phyloP scores from a whole-genome alignment of 1,284 basidiomycete genomes.

The Microbotryum intermedium region DNA sequence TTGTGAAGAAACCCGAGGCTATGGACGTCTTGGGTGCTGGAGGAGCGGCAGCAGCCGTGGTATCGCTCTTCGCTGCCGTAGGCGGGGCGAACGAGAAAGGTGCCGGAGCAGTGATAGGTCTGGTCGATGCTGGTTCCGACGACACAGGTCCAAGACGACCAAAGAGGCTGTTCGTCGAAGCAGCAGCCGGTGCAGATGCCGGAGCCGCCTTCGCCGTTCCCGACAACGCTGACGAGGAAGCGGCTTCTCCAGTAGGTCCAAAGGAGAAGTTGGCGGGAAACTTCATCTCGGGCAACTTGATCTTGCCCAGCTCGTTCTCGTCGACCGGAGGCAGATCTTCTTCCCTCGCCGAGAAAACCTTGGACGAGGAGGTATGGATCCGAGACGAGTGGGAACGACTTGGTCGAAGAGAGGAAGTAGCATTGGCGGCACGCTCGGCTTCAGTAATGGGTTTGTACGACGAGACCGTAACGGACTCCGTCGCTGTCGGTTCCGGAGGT shows the following conservation, averaged over 20 bases:
- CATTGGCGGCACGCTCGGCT: conserved; percentile 5
- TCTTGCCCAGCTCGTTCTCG: conserved; percentile 26
- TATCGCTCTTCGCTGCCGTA: background rate
- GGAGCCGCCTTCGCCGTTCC: background rate
- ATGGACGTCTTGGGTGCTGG: background rate
- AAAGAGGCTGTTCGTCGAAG: background rate
- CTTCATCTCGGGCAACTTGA: conserved; percentile 19
- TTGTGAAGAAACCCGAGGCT: conserved; percentile 17
- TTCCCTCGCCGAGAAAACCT: conserved; percentile 31
- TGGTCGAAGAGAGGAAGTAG: conserved; percentile 26
- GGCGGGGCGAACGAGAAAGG: conserved; percentile 12
- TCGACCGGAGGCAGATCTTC: conserved; percentile 31
- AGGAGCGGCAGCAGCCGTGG: background rate
- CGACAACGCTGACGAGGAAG: background rate
- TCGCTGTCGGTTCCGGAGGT: conserved; percentile 7
- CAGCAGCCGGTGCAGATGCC: background rate
- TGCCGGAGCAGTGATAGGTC: background rate
- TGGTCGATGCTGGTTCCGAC: background rate
- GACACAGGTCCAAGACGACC: background rate
- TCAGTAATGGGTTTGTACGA: conserved; percentile 1
- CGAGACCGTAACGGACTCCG: conserved; percentile 15
- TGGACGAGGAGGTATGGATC: conserved; percentile 17
- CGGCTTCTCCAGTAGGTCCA: background rate
- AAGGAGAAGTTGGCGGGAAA: conserved; percentile 23
- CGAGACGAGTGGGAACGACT: conserved; percentile 28